Percentiles rank a stretch among this genome's conserved stretches.
Evolutionary conservation across 257 asterid species (phyloP).

Genomic region (Haberlea rhodopensis): DNA sequence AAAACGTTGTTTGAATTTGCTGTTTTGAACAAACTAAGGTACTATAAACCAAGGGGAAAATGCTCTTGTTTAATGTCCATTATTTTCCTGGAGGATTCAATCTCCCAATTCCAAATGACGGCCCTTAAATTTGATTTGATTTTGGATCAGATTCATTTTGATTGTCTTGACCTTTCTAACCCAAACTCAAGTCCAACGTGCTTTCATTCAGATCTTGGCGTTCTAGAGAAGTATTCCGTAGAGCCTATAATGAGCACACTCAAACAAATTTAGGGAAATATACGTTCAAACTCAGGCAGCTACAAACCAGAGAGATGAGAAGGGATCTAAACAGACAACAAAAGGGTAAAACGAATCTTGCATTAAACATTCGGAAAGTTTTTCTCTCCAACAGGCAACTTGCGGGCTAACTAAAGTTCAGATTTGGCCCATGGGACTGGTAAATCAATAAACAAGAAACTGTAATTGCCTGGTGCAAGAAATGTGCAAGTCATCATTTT

Average conservation of each 20-base stretch:
- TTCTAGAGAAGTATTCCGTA: constrained; percentile 31
- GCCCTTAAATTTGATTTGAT: constrained; percentile 37
- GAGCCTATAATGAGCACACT: constrained; percentile 36
- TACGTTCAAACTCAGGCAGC: neutral
- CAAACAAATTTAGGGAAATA: neutral
- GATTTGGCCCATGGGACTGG: neutral
- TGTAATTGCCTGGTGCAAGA: neutral
- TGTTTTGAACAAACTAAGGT: constrained; percentile 3
- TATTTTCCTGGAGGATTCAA: neutral
- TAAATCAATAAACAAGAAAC: neutral
- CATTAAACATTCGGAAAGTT: too few relatives aligned
- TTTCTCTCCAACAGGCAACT: too few relatives aligned
- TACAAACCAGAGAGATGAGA: too few relatives aligned
- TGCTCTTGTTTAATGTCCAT: constrained; percentile 4
- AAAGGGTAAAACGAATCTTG: too few relatives aligned
- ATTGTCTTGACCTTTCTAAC: constrained; percentile 55
- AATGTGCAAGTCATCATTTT: constrained; percentile 4
- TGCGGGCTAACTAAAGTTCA: neutral
- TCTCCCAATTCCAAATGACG: constrained; percentile 21
- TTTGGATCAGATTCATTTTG: constrained; percentile 38
- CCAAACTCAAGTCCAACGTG: constrained; percentile 78
- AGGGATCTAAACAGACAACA: too few relatives aligned
- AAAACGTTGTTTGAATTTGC: constrained; percentile 14
- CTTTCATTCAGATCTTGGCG: constrained; percentile 79
- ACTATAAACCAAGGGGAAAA: constrained; percentile 11